Base-by-base conservation (phyloP, 2,329 filamentous ascomycete genomes). In the Tolypocladium tropicale region DNA sequence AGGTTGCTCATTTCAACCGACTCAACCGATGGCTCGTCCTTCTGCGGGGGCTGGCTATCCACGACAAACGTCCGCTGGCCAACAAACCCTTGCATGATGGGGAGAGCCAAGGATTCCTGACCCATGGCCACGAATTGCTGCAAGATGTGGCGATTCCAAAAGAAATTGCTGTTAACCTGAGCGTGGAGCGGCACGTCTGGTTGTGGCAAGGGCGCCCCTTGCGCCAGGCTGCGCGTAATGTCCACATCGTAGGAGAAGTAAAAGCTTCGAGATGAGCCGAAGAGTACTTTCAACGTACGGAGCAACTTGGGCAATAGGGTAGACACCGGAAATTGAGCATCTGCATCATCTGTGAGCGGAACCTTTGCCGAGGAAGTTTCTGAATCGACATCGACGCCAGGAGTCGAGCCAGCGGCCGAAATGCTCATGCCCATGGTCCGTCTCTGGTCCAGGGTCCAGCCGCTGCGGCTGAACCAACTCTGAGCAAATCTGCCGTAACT, bases 181-280 rank as follows among this genome's bases (percentile, higher is more conserved):
- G 82, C 82, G 68, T 90, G 81, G 4, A 96, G 74, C 6, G 91
- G 85, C 5, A 62, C 48, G 30, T 67, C 63, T 9, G 60, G 56
- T n/a, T 58, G 62, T 1, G 61, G 51, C 14, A 64, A 43, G 18
- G 58, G 52, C 0, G 62, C 55, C 33, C 63, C 59, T 50, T 69
- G 76, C 3, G 72, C 71, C 55, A 84, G 65, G 59, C 81, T 84
- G 56, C 86, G 82, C 0, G 94, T 97, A 53, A 99, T 82, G 68
- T 99, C 92, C 67, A 93, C 81, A 61, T 99, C 94, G 69, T 99
- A 96, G 0, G 92, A 92, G 70, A 93, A 99, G 75, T 88, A 97
- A 70, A 96, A 97, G 68, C 90, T 96, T 60, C 81, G 81, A 0
- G 88, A 91, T 4, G 85, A 81, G 1, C 88, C 85, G 66, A 96